Conservation (phyloP, 306 rosid species). For the Ziziphus jujuba region DNA sequence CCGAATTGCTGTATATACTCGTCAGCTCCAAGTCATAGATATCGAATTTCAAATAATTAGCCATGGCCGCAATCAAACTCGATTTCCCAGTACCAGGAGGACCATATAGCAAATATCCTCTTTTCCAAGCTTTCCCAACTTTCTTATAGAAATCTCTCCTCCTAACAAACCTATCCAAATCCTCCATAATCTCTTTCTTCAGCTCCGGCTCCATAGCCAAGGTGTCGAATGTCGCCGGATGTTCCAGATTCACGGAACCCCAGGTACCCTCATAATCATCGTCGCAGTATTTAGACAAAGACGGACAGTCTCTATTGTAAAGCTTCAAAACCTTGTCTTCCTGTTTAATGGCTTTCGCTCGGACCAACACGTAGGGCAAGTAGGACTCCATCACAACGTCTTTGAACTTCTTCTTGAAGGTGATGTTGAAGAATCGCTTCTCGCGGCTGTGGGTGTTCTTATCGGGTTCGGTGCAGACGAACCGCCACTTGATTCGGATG, state of each 20-base stretch:
- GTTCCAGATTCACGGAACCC: constrained; percentile 38
- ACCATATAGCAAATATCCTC: constrained; percentile 44
- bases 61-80: constrained; percentile 50
- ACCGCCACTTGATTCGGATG: constrained; percentile 28
- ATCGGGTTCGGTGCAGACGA: constrained; percentile 13
- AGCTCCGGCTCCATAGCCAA: constrained; percentile 35
- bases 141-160: constrained; percentile 33
- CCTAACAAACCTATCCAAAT: constrained; percentile 37
- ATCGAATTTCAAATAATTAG: constrained; percentile 46
- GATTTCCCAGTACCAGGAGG: constrained; percentile 41
- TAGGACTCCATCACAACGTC: constrained; percentile 25
- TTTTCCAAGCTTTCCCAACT: constrained; percentile 51
- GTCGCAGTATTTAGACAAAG: not conserved
- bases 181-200: constrained; percentile 24
- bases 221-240: constrained; percentile 41
- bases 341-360: constrained; percentile 19
- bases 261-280: not conserved
- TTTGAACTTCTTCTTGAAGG: constrained; percentile 29
- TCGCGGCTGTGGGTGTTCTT: not conserved
- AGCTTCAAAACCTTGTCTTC: constrained; percentile 29
- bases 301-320: constrained; percentile 19
- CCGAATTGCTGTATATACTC: constrained; percentile 17
- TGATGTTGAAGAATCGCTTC: constrained; percentile 22
- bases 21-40: constrained; percentile 40
- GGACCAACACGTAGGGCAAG: constrained; percentile 25